phyloP scores from a whole-genome alignment of 2,329 filamentous ascomycete species.

The Fusarium sp. region DNA sequence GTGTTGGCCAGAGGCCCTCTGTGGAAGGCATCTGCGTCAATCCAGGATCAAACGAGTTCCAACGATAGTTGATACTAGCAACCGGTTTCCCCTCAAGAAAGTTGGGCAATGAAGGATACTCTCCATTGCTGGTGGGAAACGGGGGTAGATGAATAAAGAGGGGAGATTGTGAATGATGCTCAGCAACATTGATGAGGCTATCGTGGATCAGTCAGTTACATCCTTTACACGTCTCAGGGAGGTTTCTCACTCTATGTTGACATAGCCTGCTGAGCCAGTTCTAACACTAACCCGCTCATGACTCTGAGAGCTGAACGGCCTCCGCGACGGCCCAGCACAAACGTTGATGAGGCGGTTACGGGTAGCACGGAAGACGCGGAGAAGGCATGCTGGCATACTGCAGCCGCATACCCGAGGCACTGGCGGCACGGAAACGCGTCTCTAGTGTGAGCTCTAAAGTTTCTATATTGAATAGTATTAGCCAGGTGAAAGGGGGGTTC shows the following conservation, averaged over 20 bases:
- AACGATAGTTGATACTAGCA: slow-evolving; percentile 71
- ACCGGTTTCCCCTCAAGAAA: slow-evolving; percentile 60
- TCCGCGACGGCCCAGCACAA: not conserved
- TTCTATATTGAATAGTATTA: not conserved
- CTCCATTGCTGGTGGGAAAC: slow-evolving; percentile 50
- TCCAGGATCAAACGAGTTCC: slow-evolving; percentile 52
- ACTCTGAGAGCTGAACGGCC: slow-evolving; percentile 39
- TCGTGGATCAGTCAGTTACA: slow-evolving; percentile 29
- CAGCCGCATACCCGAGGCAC: slow-evolving; percentile 23
- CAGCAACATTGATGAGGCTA: slow-evolving; percentile 63
- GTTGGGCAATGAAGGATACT: slow-evolving; percentile 50
- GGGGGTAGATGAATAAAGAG: slow-evolving; percentile 69
- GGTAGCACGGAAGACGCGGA: slow-evolving; percentile 23
- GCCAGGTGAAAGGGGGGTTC: not conserved
- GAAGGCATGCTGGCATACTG: slow-evolving; percentile 44
- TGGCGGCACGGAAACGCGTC: not conserved
- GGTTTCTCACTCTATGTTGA: slow-evolving; percentile 65
- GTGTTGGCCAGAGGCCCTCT: slow-evolving; percentile 62
- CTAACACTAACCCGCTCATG: slow-evolving; percentile 59
- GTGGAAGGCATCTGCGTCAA: slow-evolving; percentile 42
- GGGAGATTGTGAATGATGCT: slow-evolving; percentile 54
- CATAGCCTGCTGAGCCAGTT: slow-evolving; percentile 62
- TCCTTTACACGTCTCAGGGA: not conserved
- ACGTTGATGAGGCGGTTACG: slow-evolving; percentile 16
- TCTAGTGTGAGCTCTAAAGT: not conserved